Base-by-base conservation (phyloP, 2,329 filamentous ascomycete species). In the Fusarium hostae region DNA sequence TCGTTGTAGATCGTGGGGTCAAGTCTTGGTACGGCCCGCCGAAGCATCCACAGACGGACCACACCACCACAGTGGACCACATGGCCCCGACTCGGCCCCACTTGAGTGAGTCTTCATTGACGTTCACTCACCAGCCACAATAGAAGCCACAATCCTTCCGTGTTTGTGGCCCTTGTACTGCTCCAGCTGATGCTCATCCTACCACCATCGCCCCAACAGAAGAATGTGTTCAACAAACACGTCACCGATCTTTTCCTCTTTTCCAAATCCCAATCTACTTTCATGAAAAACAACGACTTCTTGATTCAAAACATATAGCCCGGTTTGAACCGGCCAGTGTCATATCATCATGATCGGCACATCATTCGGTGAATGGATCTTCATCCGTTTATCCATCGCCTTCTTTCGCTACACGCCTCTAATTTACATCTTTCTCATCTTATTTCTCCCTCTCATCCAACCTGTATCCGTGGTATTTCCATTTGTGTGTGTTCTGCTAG, bases 371-470 rank as follows among this genome's bases (percentile, higher is more conserved):
- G 83, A 84, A 76, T 82, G 82, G 73, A 63, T 85, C 45, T 77
- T 85, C 72, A 86, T 87, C 76, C 85, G 84, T 67, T 63, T 81
- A 59, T 80, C 75, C 76, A 84, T 87, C 69, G 65, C 83, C 37
- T 63, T 82, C 40, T 80, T 86, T 32, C 84, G 82, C 50, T 84
- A 84, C 77, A 82, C 82, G 28, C 81, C 84, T 15, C 78, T 82
- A 47, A 68, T 86, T 26, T 83, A 83, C 68, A 72, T 80, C 26
- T 50, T 75, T 28, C 59, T 68, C 58, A 75, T 85, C 39, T 39
- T 76, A 34, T 22, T 76, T 22, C 63, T 79, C 26, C 59, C 73
- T 44, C 61, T 77, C 6, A 7, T 71, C 20, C 58, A 73, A 20
- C 69, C 51, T 72, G 76, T n/a, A 6, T 57, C 22, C 16, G 45